Percentiles rank a stretch among this genome's conserved stretches.
Conservation (phyloP, 1,284 basidiomycete species). For the Microbotryum silenes-acaulis region DNA sequence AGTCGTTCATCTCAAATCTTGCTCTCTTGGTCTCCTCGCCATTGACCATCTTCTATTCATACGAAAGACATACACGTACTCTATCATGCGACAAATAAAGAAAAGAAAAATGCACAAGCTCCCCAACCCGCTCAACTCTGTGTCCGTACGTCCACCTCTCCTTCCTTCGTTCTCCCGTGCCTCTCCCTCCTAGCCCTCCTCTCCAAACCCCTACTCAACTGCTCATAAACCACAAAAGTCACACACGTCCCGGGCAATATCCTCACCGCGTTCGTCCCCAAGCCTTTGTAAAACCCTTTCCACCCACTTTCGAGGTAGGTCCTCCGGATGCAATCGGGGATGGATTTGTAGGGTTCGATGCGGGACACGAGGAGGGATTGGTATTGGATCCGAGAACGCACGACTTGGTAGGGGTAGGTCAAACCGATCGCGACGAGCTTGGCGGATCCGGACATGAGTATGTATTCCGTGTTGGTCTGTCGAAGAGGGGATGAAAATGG, state of each 20-base stretch:
- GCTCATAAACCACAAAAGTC: conserved; percentile 97
- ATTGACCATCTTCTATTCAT: too few species aligned
- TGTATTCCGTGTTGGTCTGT: conserved; percentile 86
- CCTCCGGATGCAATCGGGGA: conserved; percentile 65
- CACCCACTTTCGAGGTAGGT: conserved; percentile 76
- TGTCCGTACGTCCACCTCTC: not conserved
- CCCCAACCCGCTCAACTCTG: too few species aligned
- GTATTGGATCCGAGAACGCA: conserved; percentile 88
- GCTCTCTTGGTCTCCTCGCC: too few species aligned
- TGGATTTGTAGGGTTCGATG: conserved; percentile 57
- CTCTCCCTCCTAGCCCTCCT: conserved; percentile 6
- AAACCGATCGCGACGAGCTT: conserved; percentile 75
- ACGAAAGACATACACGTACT: too few species aligned
- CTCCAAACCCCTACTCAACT: conserved; percentile 46
- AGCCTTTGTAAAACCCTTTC: conserved; percentile 85
- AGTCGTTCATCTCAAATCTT: too few species aligned
- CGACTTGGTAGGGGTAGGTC: conserved; percentile 97
- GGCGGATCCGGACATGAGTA: conserved; percentile 80
- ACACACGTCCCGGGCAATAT: conserved; percentile 96
- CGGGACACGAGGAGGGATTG: conserved; percentile 31
- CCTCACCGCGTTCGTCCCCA: conserved; percentile 91
- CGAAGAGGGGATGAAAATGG: not conserved
- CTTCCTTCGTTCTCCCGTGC: not conserved
- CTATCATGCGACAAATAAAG: too few species aligned
- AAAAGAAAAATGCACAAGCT: too few species aligned